These are phyloP conservation scores for Neonectria sp. DNA, from an alignment of 2,329 filamentous ascomycete species.

Conservation along the genomic window DNA sequence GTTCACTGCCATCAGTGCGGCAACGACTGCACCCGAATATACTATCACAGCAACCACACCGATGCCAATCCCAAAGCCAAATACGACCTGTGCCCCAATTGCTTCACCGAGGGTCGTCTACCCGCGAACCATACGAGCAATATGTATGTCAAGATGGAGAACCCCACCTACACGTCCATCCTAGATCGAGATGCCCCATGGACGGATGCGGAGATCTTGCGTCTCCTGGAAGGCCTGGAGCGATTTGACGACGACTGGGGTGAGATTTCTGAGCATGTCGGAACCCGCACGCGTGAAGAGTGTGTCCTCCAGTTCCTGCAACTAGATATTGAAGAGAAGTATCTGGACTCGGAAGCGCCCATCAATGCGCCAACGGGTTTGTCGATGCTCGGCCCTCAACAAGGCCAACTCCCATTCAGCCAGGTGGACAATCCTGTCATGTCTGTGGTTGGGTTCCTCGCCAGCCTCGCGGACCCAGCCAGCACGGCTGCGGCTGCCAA, in stretches of 20 bases:
- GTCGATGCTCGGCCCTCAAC: constrained; percentile 78
- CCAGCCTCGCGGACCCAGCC: constrained; percentile 89
- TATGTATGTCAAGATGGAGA: constrained; percentile 92
- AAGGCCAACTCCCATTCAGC: constrained; percentile 89
- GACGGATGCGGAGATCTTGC: constrained; percentile 91
- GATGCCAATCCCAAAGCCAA: constrained; percentile 77
- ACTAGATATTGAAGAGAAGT: constrained; percentile 97
- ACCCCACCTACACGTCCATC: constrained; percentile 84
- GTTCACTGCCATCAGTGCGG: constrained; percentile 93
- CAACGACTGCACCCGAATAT: constrained; percentile 83
- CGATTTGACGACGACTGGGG: constrained; percentile 97
- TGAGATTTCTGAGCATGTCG: constrained; percentile 91
- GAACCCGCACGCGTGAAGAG: constrained; percentile 92
- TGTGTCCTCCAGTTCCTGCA: constrained; percentile 97
- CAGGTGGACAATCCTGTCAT: constrained; percentile 97
- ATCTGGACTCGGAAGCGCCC: constrained; percentile 81
- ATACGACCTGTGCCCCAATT: constrained; percentile 92
- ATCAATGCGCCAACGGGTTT: constrained; percentile 71
- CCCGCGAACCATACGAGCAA: constrained; percentile 83
- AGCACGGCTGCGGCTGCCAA: constrained; percentile 93
- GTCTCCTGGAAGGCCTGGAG: constrained; percentile 91
- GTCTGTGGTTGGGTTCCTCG: constrained; percentile 95
- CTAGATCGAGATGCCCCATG: constrained; percentile 89
- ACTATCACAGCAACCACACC: constrained; percentile 71
- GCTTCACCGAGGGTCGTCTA: constrained; percentile 87